Evolutionary conservation across 306 rosid species (phyloP), one percentile per base, ranked within the genome.

Genomic region (Mimosa pudica): DNA sequence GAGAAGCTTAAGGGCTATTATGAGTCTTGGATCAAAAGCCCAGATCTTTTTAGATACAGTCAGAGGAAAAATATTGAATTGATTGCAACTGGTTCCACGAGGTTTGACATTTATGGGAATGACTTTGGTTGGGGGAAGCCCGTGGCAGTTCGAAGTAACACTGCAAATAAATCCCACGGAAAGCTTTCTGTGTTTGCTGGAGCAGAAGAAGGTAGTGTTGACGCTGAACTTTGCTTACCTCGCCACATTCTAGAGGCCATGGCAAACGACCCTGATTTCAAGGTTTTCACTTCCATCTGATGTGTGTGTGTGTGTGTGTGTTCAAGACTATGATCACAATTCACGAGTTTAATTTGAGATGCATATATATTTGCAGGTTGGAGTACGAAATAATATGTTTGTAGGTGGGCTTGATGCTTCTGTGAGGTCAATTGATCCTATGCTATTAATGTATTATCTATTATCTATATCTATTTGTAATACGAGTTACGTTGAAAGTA

Each of bases 111-210:
- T 6, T 84, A 72, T 6, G 82, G 82, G 0, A 80, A 77, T 81
- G 82, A 84, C 41, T 84, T 80, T 10, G 84, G 87, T 3, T 80
- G 77, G 84, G 84, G 87, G 51, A 71, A 52, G 68, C 73, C 73
- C 5, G 55, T 84, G 4, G 82, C 57, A 2, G 77, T 77, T 33
- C 70, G 80, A 54, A 80, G 77, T 13, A 82, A 84, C 7, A 8
- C 38, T 0, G 80, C 55, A 13, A 77, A 84, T 10, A 84, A 84
- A 35, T 13, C 41, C 24, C 2, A 66, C 11, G 85, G 85, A 4
- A 72, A 80, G 58, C 32, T 81, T 16, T 72, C 80, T 3, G 63
- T 67, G 0, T 84, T 42, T 42, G 10, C 38, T 0, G 85, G 87
- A 30, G 73, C 11, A 2, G 82, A 84, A 49, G 77, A 73, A 13